Evolutionary conservation across 2,329 filamentous ascomycete species (phyloP).

Genomic region (Fusarium pininemorale): DNA sequence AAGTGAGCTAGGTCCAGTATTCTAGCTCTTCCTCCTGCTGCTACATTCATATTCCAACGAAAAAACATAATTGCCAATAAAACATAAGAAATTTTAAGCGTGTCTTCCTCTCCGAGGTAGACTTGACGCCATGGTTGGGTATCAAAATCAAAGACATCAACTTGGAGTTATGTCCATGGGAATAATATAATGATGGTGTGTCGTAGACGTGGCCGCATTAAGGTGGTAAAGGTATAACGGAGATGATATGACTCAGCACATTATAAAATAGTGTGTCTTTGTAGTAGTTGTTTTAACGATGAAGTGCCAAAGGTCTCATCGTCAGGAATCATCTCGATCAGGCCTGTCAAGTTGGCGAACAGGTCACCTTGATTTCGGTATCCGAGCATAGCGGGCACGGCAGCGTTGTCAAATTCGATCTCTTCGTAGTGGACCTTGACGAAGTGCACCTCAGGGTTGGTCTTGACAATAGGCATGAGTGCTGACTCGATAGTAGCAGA

Average conservation of each 20-base stretch:
- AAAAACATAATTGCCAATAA: constrained; percentile 5
- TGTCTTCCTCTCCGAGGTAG: constrained; percentile 20
- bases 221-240: constrained; percentile 14
- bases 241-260: constrained; percentile 13
- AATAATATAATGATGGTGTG: constrained; percentile 20
- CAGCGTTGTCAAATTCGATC: constrained; percentile 91
- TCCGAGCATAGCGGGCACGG: constrained; percentile 86
- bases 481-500: constrained; percentile 82
- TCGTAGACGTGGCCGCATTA: constrained; percentile 43
- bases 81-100: constrained; percentile 24
- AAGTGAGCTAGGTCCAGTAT: constrained; percentile 9
- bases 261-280: constrained; percentile 63
- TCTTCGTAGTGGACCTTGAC: constrained; percentile 91
- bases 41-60: constrained; percentile 17
- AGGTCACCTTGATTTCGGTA: constrained; percentile 90
- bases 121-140: constrained; percentile 29
- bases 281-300: constrained; percentile 62
- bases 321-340: constrained; percentile 85
- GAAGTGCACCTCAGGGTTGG: constrained; percentile 79
- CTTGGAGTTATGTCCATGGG: constrained; percentile 4
- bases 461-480: constrained; percentile 76
- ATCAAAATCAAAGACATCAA: constrained; percentile 38
- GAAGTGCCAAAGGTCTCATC: constrained; percentile 67
- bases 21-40: constrained; percentile 4
- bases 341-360: constrained; percentile 87